phyloP scores from a whole-genome alignment of 2,329 filamentous ascomycete species.

The Trichothecium roseum region DNA sequence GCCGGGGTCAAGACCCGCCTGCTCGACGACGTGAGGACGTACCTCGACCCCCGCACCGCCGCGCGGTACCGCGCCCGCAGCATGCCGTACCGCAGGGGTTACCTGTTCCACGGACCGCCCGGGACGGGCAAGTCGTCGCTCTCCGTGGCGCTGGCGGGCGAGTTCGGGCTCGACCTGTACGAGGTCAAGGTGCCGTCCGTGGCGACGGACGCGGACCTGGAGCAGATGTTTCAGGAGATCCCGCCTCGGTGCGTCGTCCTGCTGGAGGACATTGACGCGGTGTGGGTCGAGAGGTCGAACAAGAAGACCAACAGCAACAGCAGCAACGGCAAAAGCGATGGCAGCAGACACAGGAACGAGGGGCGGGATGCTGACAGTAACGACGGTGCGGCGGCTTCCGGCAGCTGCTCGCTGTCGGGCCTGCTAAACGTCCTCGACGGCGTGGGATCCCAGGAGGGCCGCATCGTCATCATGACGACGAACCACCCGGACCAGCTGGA shows the following conservation, averaged over 20 bases:
- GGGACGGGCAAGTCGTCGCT: constrained; percentile 51
- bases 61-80: constrained; percentile 53
- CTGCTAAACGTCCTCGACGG: constrained; percentile 63
- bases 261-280: constrained; percentile 43
- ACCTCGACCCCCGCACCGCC: constrained; percentile 34
- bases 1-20: constrained; percentile 33
- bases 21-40: constrained; percentile 39
- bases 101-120: constrained; percentile 54
- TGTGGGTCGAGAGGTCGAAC: constrained; percentile 17
- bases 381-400: too few species aligned
- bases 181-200: constrained; percentile 38
- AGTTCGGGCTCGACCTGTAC: constrained; percentile 40
- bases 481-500: constrained; percentile 58
- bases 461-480: constrained; percentile 65
- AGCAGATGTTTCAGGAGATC: constrained; percentile 40
- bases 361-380: not conserved
- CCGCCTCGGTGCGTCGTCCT: constrained; percentile 42
- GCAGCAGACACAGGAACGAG: too few species aligned
- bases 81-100: constrained; percentile 34
- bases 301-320: constrained; percentile 9
- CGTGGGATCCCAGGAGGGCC: constrained; percentile 57
- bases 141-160: constrained; percentile 39
- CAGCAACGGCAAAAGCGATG: too few species aligned
- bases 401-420: constrained; percentile 47
- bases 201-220: constrained; percentile 36